Evolutionary conservation across 345 rosid species (phyloP).

Genomic region (Salix purpurea): DNA sequence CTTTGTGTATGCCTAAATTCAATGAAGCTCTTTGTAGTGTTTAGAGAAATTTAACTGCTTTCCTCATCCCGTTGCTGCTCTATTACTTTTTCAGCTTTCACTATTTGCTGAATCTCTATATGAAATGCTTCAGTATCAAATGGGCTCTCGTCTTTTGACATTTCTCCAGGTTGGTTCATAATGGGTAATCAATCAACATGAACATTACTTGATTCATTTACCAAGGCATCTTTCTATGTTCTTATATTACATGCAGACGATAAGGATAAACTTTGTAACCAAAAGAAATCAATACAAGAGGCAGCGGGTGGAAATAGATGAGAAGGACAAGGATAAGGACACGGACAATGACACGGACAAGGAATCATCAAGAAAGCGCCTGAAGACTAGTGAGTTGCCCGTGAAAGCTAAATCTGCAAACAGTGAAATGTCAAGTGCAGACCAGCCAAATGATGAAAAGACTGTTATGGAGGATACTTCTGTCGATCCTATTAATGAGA

Average conservation of each 20-base stretch:
- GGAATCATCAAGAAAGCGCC: slow-evolving; percentile 43
- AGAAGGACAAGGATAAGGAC: slow-evolving; percentile 42
- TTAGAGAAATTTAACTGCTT: not conserved
- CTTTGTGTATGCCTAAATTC: not conserved
- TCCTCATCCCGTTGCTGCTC: slow-evolving; percentile 10
- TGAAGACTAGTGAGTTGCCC: slow-evolving; percentile 43
- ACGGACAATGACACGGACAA: slow-evolving; percentile 41
- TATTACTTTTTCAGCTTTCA: slow-evolving; percentile 56
- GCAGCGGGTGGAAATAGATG: slow-evolving; percentile 50
- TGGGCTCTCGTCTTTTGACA: slow-evolving; percentile 70
- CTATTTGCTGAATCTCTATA: slow-evolving; percentile 83
- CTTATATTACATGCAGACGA: slow-evolving; percentile 42
- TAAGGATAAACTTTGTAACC: slow-evolving; percentile 53
- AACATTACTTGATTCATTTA: slow-evolving; percentile 8
- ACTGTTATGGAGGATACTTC: slow-evolving; percentile 14
- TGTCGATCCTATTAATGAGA: slow-evolving; percentile 38
- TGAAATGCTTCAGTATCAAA: slow-evolving; percentile 95
- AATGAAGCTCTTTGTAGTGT: not conserved
- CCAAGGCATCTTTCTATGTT: not conserved
- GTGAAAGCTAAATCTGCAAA: slow-evolving; percentile 34
- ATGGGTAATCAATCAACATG: not conserved
- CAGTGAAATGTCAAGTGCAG: slow-evolving; percentile 27
- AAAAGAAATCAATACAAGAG: slow-evolving; percentile 80
- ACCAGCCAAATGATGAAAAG: slow-evolving; percentile 18
- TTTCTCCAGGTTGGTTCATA: slow-evolving; percentile 72